Conservation (phyloP, 2,329 filamentous ascomycete genomes). For the Polychaeton citri region DNA sequence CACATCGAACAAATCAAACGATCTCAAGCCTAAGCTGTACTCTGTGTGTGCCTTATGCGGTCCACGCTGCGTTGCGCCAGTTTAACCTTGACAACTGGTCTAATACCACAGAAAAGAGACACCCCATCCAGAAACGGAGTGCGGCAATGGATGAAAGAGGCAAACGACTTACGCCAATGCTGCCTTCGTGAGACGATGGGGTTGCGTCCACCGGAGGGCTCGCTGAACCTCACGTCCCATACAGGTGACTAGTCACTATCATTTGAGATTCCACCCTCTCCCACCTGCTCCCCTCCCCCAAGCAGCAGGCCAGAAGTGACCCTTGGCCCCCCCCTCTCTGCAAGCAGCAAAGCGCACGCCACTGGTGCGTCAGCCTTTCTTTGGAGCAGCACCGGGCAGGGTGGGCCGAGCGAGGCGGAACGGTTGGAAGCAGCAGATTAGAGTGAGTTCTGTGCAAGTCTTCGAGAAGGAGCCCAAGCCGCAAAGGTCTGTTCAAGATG, state of each 20-base stretch:
- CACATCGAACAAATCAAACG: not conserved
- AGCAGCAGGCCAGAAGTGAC: no score
- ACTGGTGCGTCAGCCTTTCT: no score
- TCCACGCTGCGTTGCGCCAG: not conserved
- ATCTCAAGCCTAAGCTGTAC: not conserved
- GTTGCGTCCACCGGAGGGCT: no score
- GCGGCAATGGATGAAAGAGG: not conserved
- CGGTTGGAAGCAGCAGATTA: not conserved
- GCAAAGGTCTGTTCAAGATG: not conserved
- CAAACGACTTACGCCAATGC: not conserved
- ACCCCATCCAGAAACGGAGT: not conserved
- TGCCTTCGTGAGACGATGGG: not conserved
- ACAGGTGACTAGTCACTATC: no score
- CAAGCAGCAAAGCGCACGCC: no score
- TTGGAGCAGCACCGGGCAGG: no score
- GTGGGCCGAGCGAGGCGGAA: not conserved
- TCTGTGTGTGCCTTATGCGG: not conserved
- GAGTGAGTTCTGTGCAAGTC: not conserved
- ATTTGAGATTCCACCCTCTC: no score
- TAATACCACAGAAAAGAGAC: not conserved
- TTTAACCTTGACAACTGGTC: not conserved
- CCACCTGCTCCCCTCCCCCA: no score
- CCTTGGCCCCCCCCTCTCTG: no score
- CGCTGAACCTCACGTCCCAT: no score
- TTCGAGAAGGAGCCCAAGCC: not conserved